Conservation (phyloP, 331 rosid species). For the Rhamnella rubrinervis region DNA sequence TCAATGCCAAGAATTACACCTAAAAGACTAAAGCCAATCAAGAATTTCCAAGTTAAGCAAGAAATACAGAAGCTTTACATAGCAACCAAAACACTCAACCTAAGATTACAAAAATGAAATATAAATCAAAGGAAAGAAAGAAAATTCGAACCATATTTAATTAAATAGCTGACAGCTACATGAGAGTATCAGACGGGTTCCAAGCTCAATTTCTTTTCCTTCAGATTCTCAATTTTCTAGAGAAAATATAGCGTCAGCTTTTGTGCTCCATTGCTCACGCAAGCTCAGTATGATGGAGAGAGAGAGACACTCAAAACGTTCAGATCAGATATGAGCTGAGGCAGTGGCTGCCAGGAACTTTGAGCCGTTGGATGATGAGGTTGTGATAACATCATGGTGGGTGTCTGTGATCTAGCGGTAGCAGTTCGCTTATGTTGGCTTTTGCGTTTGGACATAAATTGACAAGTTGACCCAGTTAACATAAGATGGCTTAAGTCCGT, state of each 20-base stretch:
- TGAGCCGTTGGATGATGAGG: conserved; percentile 18
- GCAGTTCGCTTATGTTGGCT: not conserved
- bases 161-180: conserved; percentile 1
- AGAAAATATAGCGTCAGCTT: conserved; percentile 28
- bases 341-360: conserved; percentile 1
- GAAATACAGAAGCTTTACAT: conserved; percentile 6
- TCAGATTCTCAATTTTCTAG: conserved; percentile 30
- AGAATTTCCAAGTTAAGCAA: conserved; percentile 5
- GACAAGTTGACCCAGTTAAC: not conserved
- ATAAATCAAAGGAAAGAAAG: conserved; percentile 5
- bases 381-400: not conserved
- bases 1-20: conserved; percentile 2
- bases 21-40: conserved; percentile 21
- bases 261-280: conserved; percentile 27
- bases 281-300: conserved; percentile 14
- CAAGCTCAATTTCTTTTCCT: conserved; percentile 26
- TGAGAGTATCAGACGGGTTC: conserved; percentile 18
- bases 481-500: conserved; percentile 6
- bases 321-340: conserved; percentile 33
- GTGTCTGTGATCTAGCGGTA: conserved; percentile 2
- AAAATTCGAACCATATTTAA: conserved; percentile 35
- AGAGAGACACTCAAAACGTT: conserved; percentile 28
- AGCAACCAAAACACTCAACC: conserved; percentile 19
- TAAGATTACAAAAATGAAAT: not conserved
- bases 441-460: not conserved